Evolutionary conservation across 495 filamentous ascomycete genomes (phyloP), one percentile per base, ranked within the genome.

Genomic region (Cercophora newfieldiana): DNA sequence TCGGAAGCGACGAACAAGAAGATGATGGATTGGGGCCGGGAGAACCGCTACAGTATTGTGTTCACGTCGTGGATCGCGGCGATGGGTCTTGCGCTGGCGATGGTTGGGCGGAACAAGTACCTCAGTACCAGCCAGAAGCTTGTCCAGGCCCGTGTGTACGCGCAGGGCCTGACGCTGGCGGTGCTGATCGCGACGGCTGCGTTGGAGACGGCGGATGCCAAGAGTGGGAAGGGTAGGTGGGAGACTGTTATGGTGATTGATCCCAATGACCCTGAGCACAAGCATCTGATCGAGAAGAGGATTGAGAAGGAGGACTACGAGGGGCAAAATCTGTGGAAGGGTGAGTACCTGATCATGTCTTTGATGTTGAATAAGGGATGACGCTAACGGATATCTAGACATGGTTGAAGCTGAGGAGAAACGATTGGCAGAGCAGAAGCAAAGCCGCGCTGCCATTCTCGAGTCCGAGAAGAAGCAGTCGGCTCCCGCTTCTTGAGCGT

Each of bases 121-220:
- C 78, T 98, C 7, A 86, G 82, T 21, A 86, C 84, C 0, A 76
- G 82, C 69, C 95, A 99, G 86, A 99, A 99, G 83, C 81, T 99
- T 26, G 95, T 99, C 21, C 95, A 99, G 83, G 96, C 96, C 10
- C 88, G 95, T 83, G 90, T 99, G 66, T 98, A 98, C 80, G 95
- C 95, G n/a, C 95, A 99, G 81, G 93, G 93, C 18, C 79, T 97
- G 71, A 97, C 95, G 56, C 79, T 99, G 19, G 91, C 90, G 72
- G 92, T 98, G 59, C 79, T 99, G 65, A 81, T 97, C 71, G 92
- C 91, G 30, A 91, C 87, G 64, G 94, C 96, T 47, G 92, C 87
- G 19, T 90, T 98, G 73, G 95, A 99, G 88, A 89, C 93, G 29
- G 85, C 85, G 6, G 95, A 99, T 76, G 89, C 90, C 63, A 85